Conservation (phyloP, 1,139 yeast species). For the Blastobotrys buckinghamii region DNA sequence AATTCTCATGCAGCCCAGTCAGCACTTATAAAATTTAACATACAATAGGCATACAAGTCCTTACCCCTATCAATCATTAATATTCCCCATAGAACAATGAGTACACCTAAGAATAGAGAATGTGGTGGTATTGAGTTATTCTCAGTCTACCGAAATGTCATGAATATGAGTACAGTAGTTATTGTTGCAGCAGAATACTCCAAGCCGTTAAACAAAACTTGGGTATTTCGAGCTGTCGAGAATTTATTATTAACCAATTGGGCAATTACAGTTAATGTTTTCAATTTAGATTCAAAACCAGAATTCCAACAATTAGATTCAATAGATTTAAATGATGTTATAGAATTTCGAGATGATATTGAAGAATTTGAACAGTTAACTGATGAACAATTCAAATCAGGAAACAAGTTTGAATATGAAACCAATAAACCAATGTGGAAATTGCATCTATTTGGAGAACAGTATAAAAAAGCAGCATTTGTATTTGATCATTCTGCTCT, state of each 20-base stretch:
- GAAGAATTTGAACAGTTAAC: conserved; percentile 10
- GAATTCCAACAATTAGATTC: not conserved
- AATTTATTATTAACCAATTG: conserved; percentile 4
- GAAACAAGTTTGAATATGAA: conserved; percentile 12
- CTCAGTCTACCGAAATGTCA: conserved; percentile 10
- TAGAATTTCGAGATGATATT: conserved; percentile 1
- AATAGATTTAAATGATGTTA: conserved; percentile 12
- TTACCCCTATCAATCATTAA: too few relatives aligned
- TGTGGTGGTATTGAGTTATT: conserved; percentile 13
- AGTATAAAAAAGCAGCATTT: conserved; percentile 7
- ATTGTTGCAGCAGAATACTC: conserved; percentile 11
- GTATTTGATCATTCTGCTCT: conserved; percentile 22
- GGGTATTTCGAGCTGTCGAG: conserved; percentile 7
- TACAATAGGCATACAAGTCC: too few relatives aligned
- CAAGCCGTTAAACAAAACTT: not conserved
- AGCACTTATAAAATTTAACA: too few relatives aligned
- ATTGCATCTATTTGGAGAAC: conserved; percentile 15
- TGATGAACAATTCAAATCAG: conserved; percentile 8
- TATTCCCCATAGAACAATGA: too few relatives aligned
- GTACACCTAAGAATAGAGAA: too few relatives aligned
- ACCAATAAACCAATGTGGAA: conserved; percentile 20
- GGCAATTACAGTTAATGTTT: conserved; percentile 7
- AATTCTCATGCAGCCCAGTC: too few relatives aligned
- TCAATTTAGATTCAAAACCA: not conserved
- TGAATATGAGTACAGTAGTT: conserved; percentile 10